Base-by-base conservation (phyloP, 2,329 filamentous ascomycete genomes). In the Colletotrichum echinochloae region DNA sequence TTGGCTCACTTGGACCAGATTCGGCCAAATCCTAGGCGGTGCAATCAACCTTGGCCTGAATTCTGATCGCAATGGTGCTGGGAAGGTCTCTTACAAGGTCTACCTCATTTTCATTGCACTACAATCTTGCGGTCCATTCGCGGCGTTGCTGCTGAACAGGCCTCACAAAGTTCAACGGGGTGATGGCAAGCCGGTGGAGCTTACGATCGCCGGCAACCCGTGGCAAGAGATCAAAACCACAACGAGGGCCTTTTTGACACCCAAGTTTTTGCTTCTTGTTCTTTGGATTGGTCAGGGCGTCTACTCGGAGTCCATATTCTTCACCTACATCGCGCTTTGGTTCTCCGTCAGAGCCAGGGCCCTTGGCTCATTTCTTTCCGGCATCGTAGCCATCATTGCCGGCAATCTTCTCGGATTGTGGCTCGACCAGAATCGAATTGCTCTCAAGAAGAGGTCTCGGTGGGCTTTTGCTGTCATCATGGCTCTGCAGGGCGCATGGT, bases 361-460 rank as follows among this genome's bases (percentile, higher is more conserved):
- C 1, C 78, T 87, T 1, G 82, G 82, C 0, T 81, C 84, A 0
- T 73, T 87, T 41, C 79, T 80, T 0, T 85, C 84, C 0, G 84
- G 84, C 0, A 86, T 92, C 20, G 84, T 90, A 2, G 90, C 90
- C 0, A 83, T 92, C 1, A 84, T 87, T 7, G 83, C 84, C 0
- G 89, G 90, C 0, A 92, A 92, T 65, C 52, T 92, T 0, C 81
- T 92, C 0, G 91, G 91, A 0, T 78, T 84, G 0, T 91, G 85
- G 76, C 81, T 92, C 0, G 90, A 92, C 69, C 83, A 81, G 35
- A 84, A 82, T 3, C 80, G 81, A 0, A 77, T 90, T 9, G 77
- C 86, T 0, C 80, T 91, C 5, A 86, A 85, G 66, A 79, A 79
- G 0, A 84, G 89, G 1, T 83, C 85, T 2, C 83, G 90, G 1